A percentile compares a stretch with the other conserved stretches of the same genome.
phyloP scores from a whole-genome alignment of 176 grass and related monocot genomes.

The Chrysopogon serrulatus region DNA sequence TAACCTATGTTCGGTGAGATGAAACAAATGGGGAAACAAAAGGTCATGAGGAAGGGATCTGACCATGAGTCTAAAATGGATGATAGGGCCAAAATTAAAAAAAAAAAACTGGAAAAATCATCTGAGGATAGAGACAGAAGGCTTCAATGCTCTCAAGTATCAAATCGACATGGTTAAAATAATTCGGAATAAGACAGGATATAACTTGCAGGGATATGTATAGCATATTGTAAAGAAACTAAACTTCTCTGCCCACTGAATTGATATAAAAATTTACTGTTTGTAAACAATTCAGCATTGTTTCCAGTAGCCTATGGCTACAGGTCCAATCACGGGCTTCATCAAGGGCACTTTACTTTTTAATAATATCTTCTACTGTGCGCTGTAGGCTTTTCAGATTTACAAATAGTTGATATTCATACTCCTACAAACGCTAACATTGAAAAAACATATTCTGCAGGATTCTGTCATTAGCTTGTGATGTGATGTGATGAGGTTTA shows the following conservation, averaged over 20 bases:
- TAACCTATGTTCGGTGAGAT: neutral
- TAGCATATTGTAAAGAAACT: neutral
- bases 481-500: neutral
- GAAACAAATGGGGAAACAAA: neutral
- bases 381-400: neutral
- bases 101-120: neutral
- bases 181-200: neutral
- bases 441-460: neutral
- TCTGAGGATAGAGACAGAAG: neutral
- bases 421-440: neutral
- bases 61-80: neutral
- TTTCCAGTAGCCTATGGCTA: neutral
- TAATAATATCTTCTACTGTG: neutral
- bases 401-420: neutral
- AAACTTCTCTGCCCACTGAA: neutral
- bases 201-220: neutral
- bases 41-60: neutral
- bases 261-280: no score
- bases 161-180: neutral
- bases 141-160: neutral
- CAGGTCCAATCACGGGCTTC: neutral
- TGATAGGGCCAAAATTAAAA: neutral
- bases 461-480: neutral
- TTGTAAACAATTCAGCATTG: neutral
- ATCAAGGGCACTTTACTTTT: neutral